These are phyloP conservation scores for Pseudovirgaria hyperparasitica DNA, from an alignment of 2,329 filamentous ascomycete genomes.

Conservation along the genomic window DNA sequence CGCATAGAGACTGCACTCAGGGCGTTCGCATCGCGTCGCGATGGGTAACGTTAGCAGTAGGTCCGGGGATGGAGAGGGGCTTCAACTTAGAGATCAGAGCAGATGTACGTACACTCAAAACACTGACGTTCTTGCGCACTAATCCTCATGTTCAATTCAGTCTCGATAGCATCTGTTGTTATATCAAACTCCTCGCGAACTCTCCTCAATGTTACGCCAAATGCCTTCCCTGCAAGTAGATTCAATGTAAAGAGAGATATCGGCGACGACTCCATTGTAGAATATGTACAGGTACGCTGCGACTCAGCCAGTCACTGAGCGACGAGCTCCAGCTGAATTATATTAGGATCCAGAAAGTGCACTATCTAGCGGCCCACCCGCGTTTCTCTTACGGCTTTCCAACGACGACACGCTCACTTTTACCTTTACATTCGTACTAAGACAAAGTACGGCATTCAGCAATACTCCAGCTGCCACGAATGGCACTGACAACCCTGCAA, in stretches of 20 bases:
- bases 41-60: constrained; percentile 93
- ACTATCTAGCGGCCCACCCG: constrained; percentile 36
- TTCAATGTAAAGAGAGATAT: constrained; percentile 58
- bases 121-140: constrained; percentile 5
- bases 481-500: constrained; percentile 21
- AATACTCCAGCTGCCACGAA: constrained; percentile 34
- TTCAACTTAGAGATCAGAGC: constrained; percentile 85
- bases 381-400: constrained; percentile 72
- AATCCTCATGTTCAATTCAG: constrained; percentile 34
- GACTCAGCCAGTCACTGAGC: background rate
- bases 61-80: constrained; percentile 59
- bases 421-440: constrained; percentile 79
- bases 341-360: constrained; percentile 63
- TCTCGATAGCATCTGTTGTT: constrained; percentile 73
- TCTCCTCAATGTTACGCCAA: constrained; percentile 67
- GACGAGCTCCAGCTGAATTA: constrained; percentile 5
- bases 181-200: constrained; percentile 71
- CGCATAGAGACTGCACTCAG: too few species aligned
- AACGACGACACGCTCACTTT: constrained; percentile 91
- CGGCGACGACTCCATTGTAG: constrained; percentile 64
- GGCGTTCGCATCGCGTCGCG: too few species aligned
- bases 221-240: constrained; percentile 74
- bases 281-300: constrained; percentile 74
- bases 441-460: constrained; percentile 38
- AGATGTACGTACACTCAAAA: constrained; percentile 52